phyloP scores from a whole-genome alignment of 208 protist genomes.

The Leishmania mexicana region DNA sequence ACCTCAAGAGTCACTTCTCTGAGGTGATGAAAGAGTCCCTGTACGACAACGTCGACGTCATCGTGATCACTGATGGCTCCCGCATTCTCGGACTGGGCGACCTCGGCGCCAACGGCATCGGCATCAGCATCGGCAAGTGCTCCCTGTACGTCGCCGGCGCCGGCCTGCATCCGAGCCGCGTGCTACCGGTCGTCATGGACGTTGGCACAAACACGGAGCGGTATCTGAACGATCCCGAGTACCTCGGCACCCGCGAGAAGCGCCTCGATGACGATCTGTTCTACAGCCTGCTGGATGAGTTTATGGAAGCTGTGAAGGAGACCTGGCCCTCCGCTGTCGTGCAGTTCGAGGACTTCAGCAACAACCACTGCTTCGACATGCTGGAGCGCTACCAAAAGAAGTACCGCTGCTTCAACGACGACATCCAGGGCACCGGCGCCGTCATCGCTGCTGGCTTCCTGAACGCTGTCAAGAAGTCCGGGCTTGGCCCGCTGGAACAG shows the following conservation, averaged over 20 bases:
- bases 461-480: constrained; percentile 81
- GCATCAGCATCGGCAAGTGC: constrained; percentile 95
- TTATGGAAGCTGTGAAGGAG: constrained; percentile 79
- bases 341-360: constrained; percentile 98
- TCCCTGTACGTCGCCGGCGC: constrained; percentile 92
- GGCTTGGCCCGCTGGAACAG: constrained; percentile 56
- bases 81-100: constrained; percentile 96
- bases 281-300: constrained; percentile 93
- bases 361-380: constrained; percentile 94
- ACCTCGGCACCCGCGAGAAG: constrained; percentile 83
- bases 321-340: constrained; percentile 86
- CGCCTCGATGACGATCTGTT: constrained; percentile 77
- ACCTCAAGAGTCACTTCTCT: constrained; percentile 83
- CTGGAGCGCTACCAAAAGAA: constrained; percentile 93
- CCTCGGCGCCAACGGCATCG: constrained; percentile 95
- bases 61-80: constrained; percentile 97
- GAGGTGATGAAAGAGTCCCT: constrained; percentile 81
- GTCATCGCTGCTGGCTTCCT: constrained; percentile 94
- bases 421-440: constrained; percentile 97
- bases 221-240: constrained; percentile 76
- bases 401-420: constrained; percentile 97
- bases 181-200: constrained; percentile 93
- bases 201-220: constrained; percentile 90
- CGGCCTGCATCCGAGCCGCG: constrained; percentile 81
- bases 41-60: constrained; percentile 83